Base-by-base conservation (phyloP, 257 asterid genomes). In the Solanum virginianum region DNA sequence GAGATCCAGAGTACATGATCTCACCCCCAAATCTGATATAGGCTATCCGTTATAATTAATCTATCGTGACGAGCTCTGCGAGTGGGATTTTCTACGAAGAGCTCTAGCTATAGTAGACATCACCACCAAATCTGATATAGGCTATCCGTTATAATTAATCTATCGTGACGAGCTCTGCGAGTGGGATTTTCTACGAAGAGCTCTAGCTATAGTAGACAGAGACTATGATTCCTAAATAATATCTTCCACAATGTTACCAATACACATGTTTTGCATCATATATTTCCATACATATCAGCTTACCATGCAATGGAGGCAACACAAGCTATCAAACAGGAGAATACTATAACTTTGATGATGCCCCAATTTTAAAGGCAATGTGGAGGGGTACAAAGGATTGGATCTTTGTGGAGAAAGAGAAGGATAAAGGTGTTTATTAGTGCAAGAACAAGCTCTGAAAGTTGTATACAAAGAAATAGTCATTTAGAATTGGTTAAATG, bases 321-420 rank as follows among this genome's bases (percentile, higher is more conserved):
- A 1, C 89, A 88, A 62, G 93, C 93, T 53, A 84, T 84, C 20
- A 84, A 84, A 74, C 84, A 32, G 94, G 92, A 4, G 88, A 89
- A 84, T 93, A 93, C 53, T 93, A 93, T 84, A 91, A 86, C 59
- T 84, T 89, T n/a, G 95, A 92, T 26, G 89, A 83, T 9, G 90
- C 92, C 20, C 91, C 94, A 26, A 85, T 92, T 81, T 75, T 80
- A 84, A 86, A 92, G 89, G 95, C 95, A 11, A 85, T 89, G 89
- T 91, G 93, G 92, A 92, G 94, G 85, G 95, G 91, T 88, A 91
- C 91, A 4, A 90, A 53, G 82, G 94, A 91, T 71, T 92, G 75
- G 51, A 39, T 84, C 66, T 84, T 45, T 60, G 83, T 75, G 20
- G 62, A 56, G 22, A 56, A 56, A 56, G 62, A 56, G 8, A 56